Evolutionary conservation across 2,329 filamentous ascomycete genomes (phyloP), one percentile per base, ranked within the genome.

Genomic region (Penicillium brevicompactum): DNA sequence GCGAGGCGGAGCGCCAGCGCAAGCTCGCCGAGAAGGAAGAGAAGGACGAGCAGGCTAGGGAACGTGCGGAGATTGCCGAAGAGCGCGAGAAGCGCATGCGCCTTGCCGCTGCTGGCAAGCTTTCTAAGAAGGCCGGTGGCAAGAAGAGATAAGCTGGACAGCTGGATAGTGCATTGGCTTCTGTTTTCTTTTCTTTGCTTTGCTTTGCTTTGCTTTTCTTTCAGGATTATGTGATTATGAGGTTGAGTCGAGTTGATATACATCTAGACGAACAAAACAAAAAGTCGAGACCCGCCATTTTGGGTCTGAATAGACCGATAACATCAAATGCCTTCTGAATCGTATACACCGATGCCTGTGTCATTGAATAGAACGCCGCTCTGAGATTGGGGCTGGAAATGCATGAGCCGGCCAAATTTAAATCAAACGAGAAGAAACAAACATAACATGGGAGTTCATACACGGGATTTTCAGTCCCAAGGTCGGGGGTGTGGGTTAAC

Each of bases 1-100:
- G 94, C 60, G 92, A 90, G 68, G 87, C 88, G 18, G 93, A 96
- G 69, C 86, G 90, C 50, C 89, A 87, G 30, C 81, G 91, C 67
- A 92, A 93, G 81, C 85, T 90, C 79, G 93, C 85, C 2, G 85
- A 87, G 85, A 84, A 81, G 82, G 78, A 80, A 53, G 78, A 80
- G 63, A 74, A 70, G 55, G 76, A 75, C 3, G 76, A 74, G 49
- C 61, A 70, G 43, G 73, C 75, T 13, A 70, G 67, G 55, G 70
- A 73, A 60, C 69, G 71, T 53, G 69, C 65, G 31, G 71, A 70
- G 27, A 69, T 69, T 27, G 46, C 52, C 9, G 61, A 64, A 21
- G 71, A 74, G 57, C 67, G 70, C 22, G 76, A 80, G 64, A 68
- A 68, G 11, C 78, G 75, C 63, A 59, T 73, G 62, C 67, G 72